Evolutionary conservation across 2,329 filamentous ascomycete species (phyloP), one percentile per base, ranked within the genome.

Genomic region (Aspergillus fructus): DNA sequence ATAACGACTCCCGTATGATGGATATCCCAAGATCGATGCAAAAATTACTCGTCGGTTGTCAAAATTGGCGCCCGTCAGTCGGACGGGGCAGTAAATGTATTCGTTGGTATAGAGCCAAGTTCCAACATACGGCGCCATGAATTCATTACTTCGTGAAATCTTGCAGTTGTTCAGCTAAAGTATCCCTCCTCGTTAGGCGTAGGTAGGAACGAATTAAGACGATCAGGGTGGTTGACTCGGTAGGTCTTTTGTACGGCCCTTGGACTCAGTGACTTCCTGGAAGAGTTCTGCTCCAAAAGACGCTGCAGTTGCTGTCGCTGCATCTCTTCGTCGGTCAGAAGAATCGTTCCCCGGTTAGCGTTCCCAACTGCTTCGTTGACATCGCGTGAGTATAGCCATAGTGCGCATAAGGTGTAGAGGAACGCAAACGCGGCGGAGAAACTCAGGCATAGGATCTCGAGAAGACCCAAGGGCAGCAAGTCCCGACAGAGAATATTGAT

Each of bases 251-350:
- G 65, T 8, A 60, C 52, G 4, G 64, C 56, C 51, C 55, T 64
- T 4, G 63, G 49, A 42, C 58, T 62, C 23, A 47, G 21, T 11
- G 52, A 52, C 55, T 63, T 69, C 15, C 66, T 62, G 5, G 62
- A 59, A 6, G 65, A 62, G 6, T 68, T 69, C 49, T 69, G 65
- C 30, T 69, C 66, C 21, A 76, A 57, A 17, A 77, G 62, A 12
- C 73, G 67, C 34, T 71, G 69, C 24, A 76, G 62, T 51, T 77
- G 72, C 37, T 70, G 71, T 34, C 75, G 72, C 53, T 76, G 72
- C 64, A 73, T 69, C 51, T 77, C 74, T 50, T 77, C 74, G 21
- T 72, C 71, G 3, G 67, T 73, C 41, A 74, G 55, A 5, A 68
- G 58, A 5, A 60, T 59, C 0, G 60, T 65, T 39, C 52, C 49